A percentile compares a stretch with the other conserved stretches of the same genome.
Conservation (phyloP, 2,329 filamentous ascomycete species). For the Didymella segeticola region DNA sequence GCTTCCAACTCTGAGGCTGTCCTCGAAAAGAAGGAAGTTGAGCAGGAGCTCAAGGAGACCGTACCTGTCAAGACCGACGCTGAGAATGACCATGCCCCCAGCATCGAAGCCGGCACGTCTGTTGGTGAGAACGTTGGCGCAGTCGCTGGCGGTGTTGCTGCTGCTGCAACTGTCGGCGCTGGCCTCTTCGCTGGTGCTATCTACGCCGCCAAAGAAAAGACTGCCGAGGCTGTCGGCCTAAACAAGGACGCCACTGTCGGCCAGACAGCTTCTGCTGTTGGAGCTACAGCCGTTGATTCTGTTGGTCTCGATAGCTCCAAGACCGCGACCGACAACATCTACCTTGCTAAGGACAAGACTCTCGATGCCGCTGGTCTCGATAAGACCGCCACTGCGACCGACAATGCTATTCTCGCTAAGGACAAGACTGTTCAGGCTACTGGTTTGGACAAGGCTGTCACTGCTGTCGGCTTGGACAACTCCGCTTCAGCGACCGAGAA, state of each 20-base stretch:
- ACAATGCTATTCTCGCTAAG: conserved; percentile 40
- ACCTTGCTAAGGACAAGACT: conserved; percentile 71
- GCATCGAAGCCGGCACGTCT: conserved; percentile 25
- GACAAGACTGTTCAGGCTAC: conserved; percentile 14
- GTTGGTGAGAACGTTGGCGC: conserved; percentile 17
- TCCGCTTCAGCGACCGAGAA: conserved; percentile 50
- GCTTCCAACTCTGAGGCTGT: conserved; percentile 71
- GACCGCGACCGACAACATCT: conserved; percentile 46
- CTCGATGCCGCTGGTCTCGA: conserved; percentile 67
- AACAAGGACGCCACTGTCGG: conserved; percentile 47
- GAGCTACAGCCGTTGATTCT: conserved; percentile 40
- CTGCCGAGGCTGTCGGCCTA: conserved; percentile 49
- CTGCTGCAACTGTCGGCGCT: conserved; percentile 51
- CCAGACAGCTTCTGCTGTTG: conserved; percentile 27
- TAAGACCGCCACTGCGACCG: conserved; percentile 66
- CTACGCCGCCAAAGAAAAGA: conserved; percentile 42
- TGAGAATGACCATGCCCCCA: conserved; percentile 21
- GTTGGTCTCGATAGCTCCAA: conserved; percentile 51
- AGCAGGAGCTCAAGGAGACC: conserved; percentile 73
- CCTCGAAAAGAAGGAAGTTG: conserved; percentile 72
- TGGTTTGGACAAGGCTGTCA: conserved; percentile 49
- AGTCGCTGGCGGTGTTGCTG: conserved; percentile 37
- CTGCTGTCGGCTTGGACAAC: conserved; percentile 50
- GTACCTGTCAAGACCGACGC: conserved; percentile 66
- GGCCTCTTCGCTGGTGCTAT: conserved; percentile 47